phyloP scores from a whole-genome alignment of 345 rosid genomes.

The Nasturtium officinale region DNA sequence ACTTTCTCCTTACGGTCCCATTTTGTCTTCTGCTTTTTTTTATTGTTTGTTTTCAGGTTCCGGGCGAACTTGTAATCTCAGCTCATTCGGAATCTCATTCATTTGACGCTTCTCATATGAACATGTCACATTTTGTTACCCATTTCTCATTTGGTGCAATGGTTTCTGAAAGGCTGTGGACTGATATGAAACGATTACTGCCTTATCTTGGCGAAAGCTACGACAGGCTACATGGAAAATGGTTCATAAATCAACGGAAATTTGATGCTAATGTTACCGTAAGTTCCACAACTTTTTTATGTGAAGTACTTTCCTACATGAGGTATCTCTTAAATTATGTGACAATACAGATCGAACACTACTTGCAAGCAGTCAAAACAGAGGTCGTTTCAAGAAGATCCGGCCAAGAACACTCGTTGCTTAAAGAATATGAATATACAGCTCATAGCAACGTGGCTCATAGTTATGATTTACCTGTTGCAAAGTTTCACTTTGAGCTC shows the following conservation, averaged over 20 bases:
- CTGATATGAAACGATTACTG: conserved; percentile 61
- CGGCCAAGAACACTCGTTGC: conserved; percentile 49
- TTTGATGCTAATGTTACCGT: conserved; percentile 92
- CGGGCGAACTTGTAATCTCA: conserved; percentile 78
- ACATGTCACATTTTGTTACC: conserved; percentile 83
- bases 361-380: conserved; percentile 88
- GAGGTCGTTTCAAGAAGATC: conserved; percentile 65
- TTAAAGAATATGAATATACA: conserved; percentile 88
- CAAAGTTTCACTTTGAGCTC: conserved; percentile 87
- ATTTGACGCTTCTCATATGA: conserved; percentile 86
- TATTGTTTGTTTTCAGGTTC: conserved; percentile 64
- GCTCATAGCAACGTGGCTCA: conserved; percentile 86
- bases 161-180: conserved; percentile 55
- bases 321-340: conserved; percentile 3
- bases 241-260: conserved; percentile 70
- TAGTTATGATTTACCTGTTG: conserved; percentile 63
- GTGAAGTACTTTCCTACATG: background rate
- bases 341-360: conserved; percentile 86
- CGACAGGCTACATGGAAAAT: conserved; percentile 67
- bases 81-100: conserved; percentile 91
- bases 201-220: conserved; percentile 84
- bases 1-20: background rate
- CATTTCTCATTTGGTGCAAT: conserved; percentile 79
- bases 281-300: conserved; percentile 46
- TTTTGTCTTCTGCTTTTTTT: background rate